A percentile compares a stretch with the other conserved stretches of the same genome.
phyloP scores from a whole-genome alignment of 2,329 filamentous ascomycete species.

The Xylaria sp. region DNA sequence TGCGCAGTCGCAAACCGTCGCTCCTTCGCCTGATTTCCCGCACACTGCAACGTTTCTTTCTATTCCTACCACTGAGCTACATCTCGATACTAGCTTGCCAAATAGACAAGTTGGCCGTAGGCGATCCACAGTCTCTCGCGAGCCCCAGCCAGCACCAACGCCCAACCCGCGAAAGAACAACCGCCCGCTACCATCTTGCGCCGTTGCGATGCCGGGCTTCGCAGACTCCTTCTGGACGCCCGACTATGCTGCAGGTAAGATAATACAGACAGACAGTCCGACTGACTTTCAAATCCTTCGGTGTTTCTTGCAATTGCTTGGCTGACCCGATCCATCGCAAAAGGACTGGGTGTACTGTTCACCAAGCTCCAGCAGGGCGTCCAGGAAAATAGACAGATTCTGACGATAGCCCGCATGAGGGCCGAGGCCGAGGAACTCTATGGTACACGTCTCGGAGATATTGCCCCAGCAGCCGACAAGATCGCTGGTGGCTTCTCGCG shows the following conservation, averaged over 20 bases:
- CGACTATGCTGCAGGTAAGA: slow-evolving; percentile 92
- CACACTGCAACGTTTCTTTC: background rate
- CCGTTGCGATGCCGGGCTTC: slow-evolving; percentile 80
- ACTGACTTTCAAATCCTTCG: background rate
- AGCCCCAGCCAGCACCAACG: slow-evolving; percentile 8
- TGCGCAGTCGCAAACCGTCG: slow-evolving; percentile 7
- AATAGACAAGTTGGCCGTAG: slow-evolving; percentile 11
- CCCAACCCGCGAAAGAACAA: slow-evolving; percentile 16
- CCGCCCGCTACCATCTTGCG: slow-evolving; percentile 26
- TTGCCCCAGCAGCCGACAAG: slow-evolving; percentile 83
- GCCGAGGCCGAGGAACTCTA: slow-evolving; percentile 96
- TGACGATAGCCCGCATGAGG: slow-evolving; percentile 91
- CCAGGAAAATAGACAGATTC: slow-evolving; percentile 91
- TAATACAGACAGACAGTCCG: background rate
- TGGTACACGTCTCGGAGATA: slow-evolving; percentile 81
- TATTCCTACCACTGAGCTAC: slow-evolving; percentile 14
- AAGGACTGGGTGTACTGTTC: slow-evolving; percentile 90
- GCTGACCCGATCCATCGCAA: slow-evolving; percentile 31
- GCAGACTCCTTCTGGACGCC: slow-evolving; percentile 97
- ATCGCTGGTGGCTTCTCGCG: slow-evolving; percentile 83
- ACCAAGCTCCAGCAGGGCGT: slow-evolving; percentile 96
- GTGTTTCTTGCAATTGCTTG: slow-evolving; percentile 5
- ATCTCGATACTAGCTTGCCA: background rate
- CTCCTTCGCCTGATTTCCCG: background rate
- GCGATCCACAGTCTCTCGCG: slow-evolving; percentile 10